Percentiles rank a stretch among this genome's conserved stretches.
Conservation (phyloP, 495 filamentous ascomycete genomes). For the Emericellopsis terricola region DNA sequence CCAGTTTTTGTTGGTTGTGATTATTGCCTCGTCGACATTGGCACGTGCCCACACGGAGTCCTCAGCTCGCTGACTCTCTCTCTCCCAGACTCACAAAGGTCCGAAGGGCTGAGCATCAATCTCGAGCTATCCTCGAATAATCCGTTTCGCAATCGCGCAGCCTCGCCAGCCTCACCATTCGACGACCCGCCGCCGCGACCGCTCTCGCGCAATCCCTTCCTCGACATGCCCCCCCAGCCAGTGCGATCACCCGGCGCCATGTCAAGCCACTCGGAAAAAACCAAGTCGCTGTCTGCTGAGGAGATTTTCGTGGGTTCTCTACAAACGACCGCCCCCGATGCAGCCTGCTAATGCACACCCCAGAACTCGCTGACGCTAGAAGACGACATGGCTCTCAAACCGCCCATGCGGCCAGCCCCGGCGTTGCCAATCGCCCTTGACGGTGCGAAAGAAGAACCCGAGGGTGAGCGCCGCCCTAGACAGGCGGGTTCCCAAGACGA, state of each 20-base stretch:
- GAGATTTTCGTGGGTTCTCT: conserved; percentile 75
- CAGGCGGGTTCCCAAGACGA: conserved; percentile 49
- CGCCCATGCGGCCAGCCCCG: conserved; percentile 11
- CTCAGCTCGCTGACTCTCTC: conserved; percentile 9
- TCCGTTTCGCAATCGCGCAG: conserved; percentile 83
- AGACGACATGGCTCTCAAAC: conserved; percentile 14
- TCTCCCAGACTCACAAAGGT: conserved; percentile 14
- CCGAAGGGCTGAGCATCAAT: conserved; percentile 34
- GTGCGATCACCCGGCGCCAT: conserved; percentile 29
- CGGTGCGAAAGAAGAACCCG: conserved; percentile 19
- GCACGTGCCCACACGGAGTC: no score
- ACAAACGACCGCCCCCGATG: no score
- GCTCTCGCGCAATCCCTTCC: conserved; percentile 78
- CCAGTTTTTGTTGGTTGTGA: no score
- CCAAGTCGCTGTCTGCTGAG: conserved; percentile 42
- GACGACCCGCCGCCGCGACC: conserved; percentile 46
- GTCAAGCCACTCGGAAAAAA: conserved; percentile 21
- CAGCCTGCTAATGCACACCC: neutral
- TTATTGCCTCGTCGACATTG: no score
- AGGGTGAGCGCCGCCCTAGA: conserved; percentile 36
- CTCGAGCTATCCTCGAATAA: conserved; percentile 93
- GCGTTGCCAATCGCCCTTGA: conserved; percentile 10
- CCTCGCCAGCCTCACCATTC: conserved; percentile 22
- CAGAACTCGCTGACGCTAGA: conserved; percentile 34
- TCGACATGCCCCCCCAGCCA: conserved; percentile 41